Conservation (phyloP, 2,329 filamentous ascomycete species). For the Microdochium paspali region DNA sequence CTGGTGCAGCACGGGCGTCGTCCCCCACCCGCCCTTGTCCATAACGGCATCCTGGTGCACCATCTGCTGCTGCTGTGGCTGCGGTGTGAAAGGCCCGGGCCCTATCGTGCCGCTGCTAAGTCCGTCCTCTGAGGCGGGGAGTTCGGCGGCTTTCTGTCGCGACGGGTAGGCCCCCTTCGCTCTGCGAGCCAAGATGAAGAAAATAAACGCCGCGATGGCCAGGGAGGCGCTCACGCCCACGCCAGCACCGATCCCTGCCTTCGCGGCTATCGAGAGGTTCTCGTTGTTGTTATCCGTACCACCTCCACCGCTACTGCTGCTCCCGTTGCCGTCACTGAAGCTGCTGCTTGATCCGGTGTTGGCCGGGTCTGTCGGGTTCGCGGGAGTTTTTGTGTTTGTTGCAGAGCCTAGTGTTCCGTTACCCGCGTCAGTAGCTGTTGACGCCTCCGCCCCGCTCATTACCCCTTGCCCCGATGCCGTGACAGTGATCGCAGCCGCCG, state of each 20-base stretch:
- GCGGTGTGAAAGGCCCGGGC: too few species aligned
- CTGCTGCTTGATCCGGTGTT: background rate
- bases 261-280: background rate
- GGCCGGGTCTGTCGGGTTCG: background rate
- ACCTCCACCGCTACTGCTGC: background rate
- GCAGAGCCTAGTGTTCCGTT: too few species aligned
- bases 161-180: background rate
- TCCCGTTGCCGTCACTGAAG: background rate
- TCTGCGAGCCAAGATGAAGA: background rate
- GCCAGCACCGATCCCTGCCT: slow-evolving; percentile 2
- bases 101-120: background rate
- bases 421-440: too few species aligned
- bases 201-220: background rate
- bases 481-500: too few species aligned
- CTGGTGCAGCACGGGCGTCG: background rate
- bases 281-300: background rate
- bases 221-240: background rate
- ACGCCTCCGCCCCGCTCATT: too few species aligned
- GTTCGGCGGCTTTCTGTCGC: background rate
- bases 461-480: too few species aligned
- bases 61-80: background rate
- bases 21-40: background rate
- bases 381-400: too few species aligned
- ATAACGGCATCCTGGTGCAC: background rate
- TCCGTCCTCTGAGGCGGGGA: background rate